phyloP scores from a whole-genome alignment of 495 filamentous ascomycete genomes.

The Xylaria intraflava region DNA sequence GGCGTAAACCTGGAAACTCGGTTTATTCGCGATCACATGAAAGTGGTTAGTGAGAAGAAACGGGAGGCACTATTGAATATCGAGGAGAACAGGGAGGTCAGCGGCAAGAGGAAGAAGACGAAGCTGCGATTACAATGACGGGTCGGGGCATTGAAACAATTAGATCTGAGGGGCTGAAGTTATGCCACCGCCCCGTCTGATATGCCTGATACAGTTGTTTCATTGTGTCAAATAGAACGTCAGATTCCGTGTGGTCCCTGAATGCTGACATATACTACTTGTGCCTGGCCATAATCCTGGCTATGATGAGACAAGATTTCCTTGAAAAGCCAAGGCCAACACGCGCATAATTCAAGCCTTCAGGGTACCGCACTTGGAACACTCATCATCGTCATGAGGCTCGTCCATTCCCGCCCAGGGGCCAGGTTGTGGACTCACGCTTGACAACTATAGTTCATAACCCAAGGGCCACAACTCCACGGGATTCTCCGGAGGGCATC shows the following conservation, averaged over 20 bases:
- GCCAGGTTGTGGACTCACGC: not conserved
- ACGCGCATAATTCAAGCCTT: too few species aligned
- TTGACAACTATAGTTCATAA: not conserved
- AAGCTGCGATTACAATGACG: constrained; percentile 32
- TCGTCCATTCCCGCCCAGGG: not conserved
- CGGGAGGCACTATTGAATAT: constrained; percentile 81
- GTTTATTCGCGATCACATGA: constrained; percentile 74
- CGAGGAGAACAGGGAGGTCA: constrained; percentile 84
- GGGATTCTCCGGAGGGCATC: not conserved
- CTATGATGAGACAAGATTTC: too few species aligned
- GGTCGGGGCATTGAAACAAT: too few species aligned
- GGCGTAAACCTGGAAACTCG: constrained; percentile 83
- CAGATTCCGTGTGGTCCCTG: not conserved
- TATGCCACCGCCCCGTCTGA: too few species aligned
- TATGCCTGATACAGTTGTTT: not conserved
- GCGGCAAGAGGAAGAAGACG: constrained; percentile 62
- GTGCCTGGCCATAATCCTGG: too few species aligned
- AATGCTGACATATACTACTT: too few species aligned
- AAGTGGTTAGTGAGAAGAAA: constrained; percentile 87
- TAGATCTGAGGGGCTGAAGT: too few species aligned
- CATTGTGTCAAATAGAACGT: not conserved
- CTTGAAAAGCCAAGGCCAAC: too few species aligned
- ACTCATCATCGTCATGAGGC: too few species aligned
- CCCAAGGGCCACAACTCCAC: not conserved
- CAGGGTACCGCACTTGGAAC: too few species aligned